These are phyloP conservation scores for Angomonas ambiguus DNA, from an alignment of 208 protist genomes.

Conservation along the genomic window DNA sequence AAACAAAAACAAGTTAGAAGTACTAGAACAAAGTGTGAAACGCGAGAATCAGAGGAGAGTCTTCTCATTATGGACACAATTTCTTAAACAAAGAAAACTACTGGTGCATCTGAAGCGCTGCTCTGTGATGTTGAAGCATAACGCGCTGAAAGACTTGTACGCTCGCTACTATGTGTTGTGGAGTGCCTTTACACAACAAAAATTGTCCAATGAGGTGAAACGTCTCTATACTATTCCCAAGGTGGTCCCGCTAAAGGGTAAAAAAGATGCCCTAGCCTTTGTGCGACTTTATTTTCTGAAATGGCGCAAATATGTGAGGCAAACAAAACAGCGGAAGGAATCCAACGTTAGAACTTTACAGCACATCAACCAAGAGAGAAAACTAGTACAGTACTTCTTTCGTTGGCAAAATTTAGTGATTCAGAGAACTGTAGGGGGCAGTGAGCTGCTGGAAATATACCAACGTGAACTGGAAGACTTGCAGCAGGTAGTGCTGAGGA, in stretches of 20 bases:
- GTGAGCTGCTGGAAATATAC: background rate
- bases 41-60: background rate
- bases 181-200: slow-evolving; percentile 39
- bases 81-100: slow-evolving; percentile 29
- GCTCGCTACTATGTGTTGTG: slow-evolving; percentile 55
- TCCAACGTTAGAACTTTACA: slow-evolving; percentile 41
- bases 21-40: background rate
- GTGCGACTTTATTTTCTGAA: slow-evolving; percentile 53
- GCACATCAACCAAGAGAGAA: slow-evolving; percentile 32
- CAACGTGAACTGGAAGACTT: slow-evolving; percentile 21
- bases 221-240: slow-evolving; percentile 17
- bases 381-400: slow-evolving; percentile 18
- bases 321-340: slow-evolving; percentile 36
- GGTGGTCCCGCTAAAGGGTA: slow-evolving; percentile 51
- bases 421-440: background rate
- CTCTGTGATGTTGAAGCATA: slow-evolving; percentile 54
- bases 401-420: slow-evolving; percentile 15
- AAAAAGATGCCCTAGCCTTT: slow-evolving; percentile 48
- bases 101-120: slow-evolving; percentile 59
- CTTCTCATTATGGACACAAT: slow-evolving; percentile 28
- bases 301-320: slow-evolving; percentile 45
- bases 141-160: slow-evolving; percentile 32
- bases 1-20: slow-evolving; percentile 8
- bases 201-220: slow-evolving; percentile 14
- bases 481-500: slow-evolving; percentile 29